Evolutionary conservation across 768 basidiomycete species (phyloP), one percentile per base, ranked within the genome.

Genomic region (Melanogaster broomeanus): DNA sequence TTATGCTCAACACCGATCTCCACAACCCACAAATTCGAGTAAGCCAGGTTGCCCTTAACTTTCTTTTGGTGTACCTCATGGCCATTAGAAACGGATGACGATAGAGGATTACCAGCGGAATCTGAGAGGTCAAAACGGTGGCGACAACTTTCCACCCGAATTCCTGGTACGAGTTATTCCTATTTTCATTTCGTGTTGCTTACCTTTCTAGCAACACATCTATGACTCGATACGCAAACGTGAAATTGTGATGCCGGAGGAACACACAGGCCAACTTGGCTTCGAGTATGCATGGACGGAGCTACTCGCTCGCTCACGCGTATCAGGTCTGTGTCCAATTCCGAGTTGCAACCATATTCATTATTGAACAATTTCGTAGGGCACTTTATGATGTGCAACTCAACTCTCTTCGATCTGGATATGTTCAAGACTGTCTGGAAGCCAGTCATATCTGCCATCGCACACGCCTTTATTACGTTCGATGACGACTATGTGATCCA

Each of bases 201-300:
- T 15, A 69, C 42, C 10, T 50, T 22, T 24, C 63, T 30, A 97
- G 95, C 83, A 87, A 75, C 79, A 79, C 39, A 92, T 98, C 45
- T 98, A 93, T 58, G 94, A 98, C 59, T 93, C 91, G 1, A 97
- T 99, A 61, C 84, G 90, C 46, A 94, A 90, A 70, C 78, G 85
- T 38, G 97, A 99, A 72, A 98, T 99, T 48, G 80, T 98, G 44
- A 88, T 99, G 85, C 96, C 97, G 0, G 94, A 98, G 70, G 97
- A 99, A 61, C 97, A 99, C 62, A 90, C 87, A 9, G 97, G 96
- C 2, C 92, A 93, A 64, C 80, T 96, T 40, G 97, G 97, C 9
- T 99, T 99, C 66, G 97, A 98, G 60, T 97, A 96, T 66, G 96
- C 97, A 16, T 99, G 97, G 97, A 98, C 97, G 66, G 94, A 98